Conservation (phyloP, 2,329 filamentous ascomycete genomes). For the Penicillium sp. region DNA sequence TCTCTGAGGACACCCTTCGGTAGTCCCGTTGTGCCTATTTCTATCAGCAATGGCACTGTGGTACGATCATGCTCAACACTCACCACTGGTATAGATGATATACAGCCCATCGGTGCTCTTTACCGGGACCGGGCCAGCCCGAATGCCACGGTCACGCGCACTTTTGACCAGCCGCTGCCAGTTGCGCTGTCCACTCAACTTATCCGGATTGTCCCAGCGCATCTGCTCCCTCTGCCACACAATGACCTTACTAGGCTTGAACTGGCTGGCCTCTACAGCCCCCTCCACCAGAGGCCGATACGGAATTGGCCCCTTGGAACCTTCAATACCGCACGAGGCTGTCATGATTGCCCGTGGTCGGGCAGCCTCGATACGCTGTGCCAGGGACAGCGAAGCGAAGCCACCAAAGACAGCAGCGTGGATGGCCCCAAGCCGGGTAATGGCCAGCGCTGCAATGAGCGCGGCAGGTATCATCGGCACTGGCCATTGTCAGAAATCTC, state of each 20-base stretch:
- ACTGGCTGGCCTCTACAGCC: constrained; percentile 60
- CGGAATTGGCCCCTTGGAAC: constrained; percentile 68
- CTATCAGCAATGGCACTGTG: not conserved
- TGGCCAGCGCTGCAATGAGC: constrained; percentile 77
- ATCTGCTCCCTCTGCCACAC: constrained; percentile 80
- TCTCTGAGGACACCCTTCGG: constrained; percentile 81
- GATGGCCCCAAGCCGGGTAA: constrained; percentile 74
- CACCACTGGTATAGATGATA: constrained; percentile 76
- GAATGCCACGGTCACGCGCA: constrained; percentile 61
- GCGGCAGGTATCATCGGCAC: constrained; percentile 95
- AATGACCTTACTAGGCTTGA: constrained; percentile 68
- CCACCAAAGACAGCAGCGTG: constrained; percentile 92
- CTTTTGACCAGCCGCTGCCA: constrained; percentile 75
- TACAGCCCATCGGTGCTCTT: constrained; percentile 76
- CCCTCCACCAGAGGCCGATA: constrained; percentile 73
- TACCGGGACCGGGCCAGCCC: constrained; percentile 70
- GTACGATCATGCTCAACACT: not conserved
- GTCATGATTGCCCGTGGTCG: constrained; percentile 72
- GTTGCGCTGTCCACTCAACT: constrained; percentile 63
- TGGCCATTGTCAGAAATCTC: constrained; percentile 30
- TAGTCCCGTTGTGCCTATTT: constrained; percentile 65
- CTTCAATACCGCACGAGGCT: constrained; percentile 88
- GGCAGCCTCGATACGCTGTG: constrained; percentile 82
- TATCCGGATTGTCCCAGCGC: constrained; percentile 65
- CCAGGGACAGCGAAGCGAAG: constrained; percentile 73